Percentiles rank a stretch among this genome's conserved stretches.
These are phyloP conservation scores for Corynespora cassiicola DNA, from an alignment of 2,329 filamentous ascomycete species.

Conservation along the genomic window DNA sequence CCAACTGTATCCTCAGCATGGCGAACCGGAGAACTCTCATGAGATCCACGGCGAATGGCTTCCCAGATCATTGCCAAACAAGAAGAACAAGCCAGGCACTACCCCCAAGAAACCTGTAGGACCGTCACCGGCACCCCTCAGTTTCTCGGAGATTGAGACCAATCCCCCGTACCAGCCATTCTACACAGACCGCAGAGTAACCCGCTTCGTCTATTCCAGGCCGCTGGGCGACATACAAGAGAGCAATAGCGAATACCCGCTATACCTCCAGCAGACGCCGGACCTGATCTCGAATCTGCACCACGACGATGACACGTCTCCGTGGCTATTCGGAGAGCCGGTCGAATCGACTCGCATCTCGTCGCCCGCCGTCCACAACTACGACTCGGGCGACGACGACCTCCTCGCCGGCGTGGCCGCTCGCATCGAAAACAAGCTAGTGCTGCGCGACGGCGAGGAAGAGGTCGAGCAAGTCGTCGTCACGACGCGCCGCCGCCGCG, in stretches of 20 bases:
- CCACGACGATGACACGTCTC: slow-evolving; percentile 38
- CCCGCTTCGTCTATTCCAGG: slow-evolving; percentile 71
- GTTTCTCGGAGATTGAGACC: slow-evolving; percentile 89
- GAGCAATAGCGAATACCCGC: slow-evolving; percentile 32
- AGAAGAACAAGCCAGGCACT: slow-evolving; percentile 19
- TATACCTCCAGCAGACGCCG: slow-evolving; percentile 18
- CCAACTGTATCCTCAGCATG: slow-evolving; percentile 35
- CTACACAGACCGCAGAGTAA: slow-evolving; percentile 86
- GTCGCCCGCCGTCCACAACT: slow-evolving; percentile 42
- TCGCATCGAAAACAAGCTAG: slow-evolving; percentile 49
- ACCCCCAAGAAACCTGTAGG: slow-evolving; percentile 12
- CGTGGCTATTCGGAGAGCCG: slow-evolving; percentile 62
- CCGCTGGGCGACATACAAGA: slow-evolving; percentile 20
- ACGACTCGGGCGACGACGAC: slow-evolving; percentile 44
- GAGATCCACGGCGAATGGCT: slow-evolving; percentile 44
- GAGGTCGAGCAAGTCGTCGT: slow-evolving; percentile 81
- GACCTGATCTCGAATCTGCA: slow-evolving; percentile 37
- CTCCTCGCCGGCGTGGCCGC: slow-evolving; percentile 60
- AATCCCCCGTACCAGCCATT: slow-evolving; percentile 96
- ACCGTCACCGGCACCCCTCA: slow-evolving; percentile 54
- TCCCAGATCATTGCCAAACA: slow-evolving; percentile 35
- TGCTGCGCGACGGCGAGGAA: slow-evolving; percentile 59
- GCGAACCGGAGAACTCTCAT: slow-evolving; percentile 26
- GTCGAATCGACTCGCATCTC: slow-evolving; percentile 56
- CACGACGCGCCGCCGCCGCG: slow-evolving; percentile 77